Percentiles rank a stretch among this genome's conserved stretches.
Evolutionary conservation across 257 asterid genomes (phyloP).

Genomic region (Penstemon davidsonii): DNA sequence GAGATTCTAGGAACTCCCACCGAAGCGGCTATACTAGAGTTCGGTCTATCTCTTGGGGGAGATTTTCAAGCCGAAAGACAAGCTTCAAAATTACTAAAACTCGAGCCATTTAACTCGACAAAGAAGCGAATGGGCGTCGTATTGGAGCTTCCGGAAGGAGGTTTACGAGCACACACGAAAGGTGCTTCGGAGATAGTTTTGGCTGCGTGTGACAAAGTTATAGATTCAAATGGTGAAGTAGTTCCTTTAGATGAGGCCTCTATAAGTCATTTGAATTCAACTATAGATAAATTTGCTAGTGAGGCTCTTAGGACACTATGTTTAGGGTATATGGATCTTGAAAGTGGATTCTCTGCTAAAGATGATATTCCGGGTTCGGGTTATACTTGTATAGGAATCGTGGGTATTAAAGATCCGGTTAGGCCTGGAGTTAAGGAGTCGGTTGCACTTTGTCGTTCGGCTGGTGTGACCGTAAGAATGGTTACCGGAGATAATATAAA

Average conservation of each 20-base stretch:
- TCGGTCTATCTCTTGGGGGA: slow-evolving; percentile 77
- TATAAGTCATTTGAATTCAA: slow-evolving; percentile 37
- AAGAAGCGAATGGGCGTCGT: slow-evolving; percentile 84
- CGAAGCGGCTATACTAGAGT: slow-evolving; percentile 79
- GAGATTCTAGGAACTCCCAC: slow-evolving; percentile 93
- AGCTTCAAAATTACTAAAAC: slow-evolving; percentile 50
- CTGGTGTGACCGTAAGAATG: slow-evolving; percentile 90
- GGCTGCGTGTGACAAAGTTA: slow-evolving; percentile 71
- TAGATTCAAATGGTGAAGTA: slow-evolving; percentile 56
- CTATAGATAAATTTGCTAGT: slow-evolving; percentile 64
- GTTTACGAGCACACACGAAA: slow-evolving; percentile 67
- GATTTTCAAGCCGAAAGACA: slow-evolving; percentile 55
- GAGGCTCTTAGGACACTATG: slow-evolving; percentile 89
- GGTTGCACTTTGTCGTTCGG: slow-evolving; percentile 84
- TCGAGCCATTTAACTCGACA: slow-evolving; percentile 88
- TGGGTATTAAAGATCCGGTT: slow-evolving; percentile 92
- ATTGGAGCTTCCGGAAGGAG: slow-evolving; percentile 70
- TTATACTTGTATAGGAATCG: slow-evolving; percentile 70
- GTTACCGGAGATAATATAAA: slow-evolving; percentile 94
- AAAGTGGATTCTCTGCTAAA: slow-evolving; percentile 48
- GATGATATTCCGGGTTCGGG: slow-evolving; percentile 72
- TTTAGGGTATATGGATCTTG: slow-evolving; percentile 76
- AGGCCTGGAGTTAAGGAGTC: slow-evolving; percentile 92
- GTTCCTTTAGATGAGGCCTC: slow-evolving; percentile 60
- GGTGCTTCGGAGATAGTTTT: slow-evolving; percentile 90